Conservation (phyloP, 106 monocot species). For the Phalaenopsis aphrodite region DNA sequence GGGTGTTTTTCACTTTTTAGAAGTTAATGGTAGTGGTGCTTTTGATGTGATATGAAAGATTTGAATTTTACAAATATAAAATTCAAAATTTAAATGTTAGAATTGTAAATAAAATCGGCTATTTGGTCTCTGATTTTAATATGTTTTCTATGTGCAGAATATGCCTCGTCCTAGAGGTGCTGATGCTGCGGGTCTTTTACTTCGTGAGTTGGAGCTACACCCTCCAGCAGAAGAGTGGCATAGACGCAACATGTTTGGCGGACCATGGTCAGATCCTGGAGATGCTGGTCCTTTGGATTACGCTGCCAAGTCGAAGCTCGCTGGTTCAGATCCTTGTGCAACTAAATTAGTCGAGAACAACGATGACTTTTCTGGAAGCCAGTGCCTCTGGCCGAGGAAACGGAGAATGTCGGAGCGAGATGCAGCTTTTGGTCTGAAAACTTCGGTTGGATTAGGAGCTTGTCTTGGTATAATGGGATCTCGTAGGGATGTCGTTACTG, state of each 20-base stretch:
- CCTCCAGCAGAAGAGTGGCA: conserved; percentile 99
- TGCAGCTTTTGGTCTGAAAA: conserved; percentile 97
- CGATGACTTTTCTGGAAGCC: conserved; percentile 26
- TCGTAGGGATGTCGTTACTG: conserved; percentile 86
- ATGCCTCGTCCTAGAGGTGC: conserved; percentile 99
- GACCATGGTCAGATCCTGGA: conserved; percentile 96
- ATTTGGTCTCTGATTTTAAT: neutral
- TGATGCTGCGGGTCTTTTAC: conserved; percentile 91
- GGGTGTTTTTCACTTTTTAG: too few relatives aligned
- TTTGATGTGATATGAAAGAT: too few relatives aligned
- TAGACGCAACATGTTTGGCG: conserved; percentile 98
- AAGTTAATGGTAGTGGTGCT: too few relatives aligned
- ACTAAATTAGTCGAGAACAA: conserved; percentile 2
- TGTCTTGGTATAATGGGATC: conserved; percentile 99
- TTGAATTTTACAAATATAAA: neutral
- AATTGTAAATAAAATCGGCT: neutral
- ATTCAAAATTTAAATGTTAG: too few relatives aligned
- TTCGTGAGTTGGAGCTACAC: conserved; percentile 94
- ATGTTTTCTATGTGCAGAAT: conserved; percentile 38
- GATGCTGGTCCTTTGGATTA: conserved; percentile 68
- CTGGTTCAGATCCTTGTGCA: conserved; percentile 20
- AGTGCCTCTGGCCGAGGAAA: conserved; percentile 83
- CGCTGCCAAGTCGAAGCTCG: conserved; percentile 25
- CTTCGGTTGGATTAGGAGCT: conserved; percentile 80
- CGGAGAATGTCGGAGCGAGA: conserved; percentile 93